These are phyloP conservation scores for Ustilago nuda DNA, from an alignment of 1,284 basidiomycete genomes.

Conservation along the genomic window DNA sequence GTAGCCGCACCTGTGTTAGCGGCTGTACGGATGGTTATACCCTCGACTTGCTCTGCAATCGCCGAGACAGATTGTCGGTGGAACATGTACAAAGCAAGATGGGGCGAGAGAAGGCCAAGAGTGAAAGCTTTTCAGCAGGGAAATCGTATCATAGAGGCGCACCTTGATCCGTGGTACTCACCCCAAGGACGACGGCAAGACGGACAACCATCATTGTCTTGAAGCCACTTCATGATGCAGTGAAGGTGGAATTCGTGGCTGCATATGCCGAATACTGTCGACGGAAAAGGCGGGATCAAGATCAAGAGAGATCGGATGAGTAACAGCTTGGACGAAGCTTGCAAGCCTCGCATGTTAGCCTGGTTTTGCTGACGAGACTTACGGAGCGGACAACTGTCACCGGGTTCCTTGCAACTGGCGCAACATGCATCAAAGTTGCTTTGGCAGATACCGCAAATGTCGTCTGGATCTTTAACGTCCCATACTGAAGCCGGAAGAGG, in stretches of 20 bases:
- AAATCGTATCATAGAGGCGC: no score
- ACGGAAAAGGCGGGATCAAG: background rate
- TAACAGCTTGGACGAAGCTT: background rate
- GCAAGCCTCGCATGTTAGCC: background rate
- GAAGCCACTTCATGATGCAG: conserved; percentile 68
- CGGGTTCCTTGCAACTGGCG: conserved; percentile 65
- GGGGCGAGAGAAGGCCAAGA: background rate
- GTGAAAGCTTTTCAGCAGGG: background rate
- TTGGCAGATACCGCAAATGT: conserved; percentile 69
- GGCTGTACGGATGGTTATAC: conserved; percentile 36
- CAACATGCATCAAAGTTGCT: conserved; percentile 68
- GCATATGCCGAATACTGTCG: conserved; percentile 66
- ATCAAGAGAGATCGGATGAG: background rate
- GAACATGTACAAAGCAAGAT: background rate
- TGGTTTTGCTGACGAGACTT: conserved; percentile 16
- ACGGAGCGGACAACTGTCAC: conserved; percentile 64
- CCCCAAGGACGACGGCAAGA: conserved; percentile 56
- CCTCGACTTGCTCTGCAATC: conserved; percentile 45
- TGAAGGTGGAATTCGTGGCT: conserved; percentile 68
- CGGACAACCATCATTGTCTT: conserved; percentile 58
- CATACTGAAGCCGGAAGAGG: conserved; percentile 48
- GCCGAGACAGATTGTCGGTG: background rate
- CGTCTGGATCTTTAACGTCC: conserved; percentile 68
- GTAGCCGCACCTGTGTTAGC: conserved; percentile 3
- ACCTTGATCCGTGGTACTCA: conserved; percentile 13